These are phyloP conservation scores for Kazachstania sp. DNA, from an alignment of 1,139 yeast species.

Conservation along the genomic window DNA sequence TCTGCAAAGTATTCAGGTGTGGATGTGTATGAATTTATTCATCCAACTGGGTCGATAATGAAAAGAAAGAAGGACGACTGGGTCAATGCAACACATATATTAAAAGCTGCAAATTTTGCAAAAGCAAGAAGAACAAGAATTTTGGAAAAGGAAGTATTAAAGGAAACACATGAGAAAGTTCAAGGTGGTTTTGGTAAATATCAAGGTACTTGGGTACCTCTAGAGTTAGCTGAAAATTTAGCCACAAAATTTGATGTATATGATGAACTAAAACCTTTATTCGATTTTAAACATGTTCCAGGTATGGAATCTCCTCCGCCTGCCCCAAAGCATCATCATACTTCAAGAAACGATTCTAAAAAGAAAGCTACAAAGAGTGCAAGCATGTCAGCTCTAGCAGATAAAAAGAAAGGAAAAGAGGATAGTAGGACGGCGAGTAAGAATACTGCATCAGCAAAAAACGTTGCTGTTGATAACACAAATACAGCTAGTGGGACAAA, in stretches of 20 bases:
- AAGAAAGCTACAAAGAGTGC: constrained; percentile 25
- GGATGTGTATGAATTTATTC: constrained; percentile 79
- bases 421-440: no score
- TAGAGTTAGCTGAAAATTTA: constrained; percentile 45
- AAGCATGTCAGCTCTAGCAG: constrained; percentile 19
- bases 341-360: constrained; percentile 32
- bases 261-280: constrained; percentile 56
- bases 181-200: constrained; percentile 97
- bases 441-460: neutral
- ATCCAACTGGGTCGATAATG: constrained; percentile 85
- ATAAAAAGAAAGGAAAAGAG: constrained; percentile 4
- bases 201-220: constrained; percentile 97
- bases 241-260: constrained; percentile 69
- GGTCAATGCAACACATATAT: constrained; percentile 97
- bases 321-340: constrained; percentile 78
- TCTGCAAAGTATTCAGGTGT: constrained; percentile 81
- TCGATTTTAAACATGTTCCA: constrained; percentile 50
- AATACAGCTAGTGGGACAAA: constrained; percentile 3
- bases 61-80: constrained; percentile 83
- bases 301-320: constrained; percentile 69
- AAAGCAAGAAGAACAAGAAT: constrained; percentile 90
- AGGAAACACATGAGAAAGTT: constrained; percentile 80
- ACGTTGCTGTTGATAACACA: neutral
- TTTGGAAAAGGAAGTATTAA: constrained; percentile 83
- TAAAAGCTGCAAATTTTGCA: constrained; percentile 90